Base-by-base conservation (phyloP, 495 filamentous ascomycete species). In the Annulohypoxylon stygium region DNA sequence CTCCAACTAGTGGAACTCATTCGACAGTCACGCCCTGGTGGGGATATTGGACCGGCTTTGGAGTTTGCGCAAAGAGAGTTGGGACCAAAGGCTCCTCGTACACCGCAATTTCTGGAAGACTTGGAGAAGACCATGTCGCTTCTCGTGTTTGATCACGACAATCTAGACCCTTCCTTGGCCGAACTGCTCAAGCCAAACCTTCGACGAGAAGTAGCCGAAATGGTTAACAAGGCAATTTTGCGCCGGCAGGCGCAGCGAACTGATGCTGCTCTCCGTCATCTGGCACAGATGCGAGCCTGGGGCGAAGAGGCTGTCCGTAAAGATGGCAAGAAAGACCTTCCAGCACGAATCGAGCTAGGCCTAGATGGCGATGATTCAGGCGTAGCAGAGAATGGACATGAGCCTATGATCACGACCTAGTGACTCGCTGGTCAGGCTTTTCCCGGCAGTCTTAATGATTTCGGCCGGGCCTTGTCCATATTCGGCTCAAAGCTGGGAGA, bases 1-100 rank as follows among this genome's bases (percentile, higher is more conserved):
- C 86, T 98, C 41, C 96, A 99, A 76, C 86, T 99, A 14, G 91
- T 98, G 53, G 96, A 98, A 81, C 85, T 98, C 65, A 98, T 99
- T 76, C 92, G 93, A 25, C 83, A 82, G 34, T 94, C 65, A 25
- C 71, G 67, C 14, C 72, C 77, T 30, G 79, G 87, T 7, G 87
- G 89, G 33, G 93, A 97, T 76, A 94, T 97, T 70, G 90, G 84
- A 10, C 90, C 92, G 12, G 95, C 94, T 4, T 81, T 99, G 55
- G 88, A 90, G 53, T 99, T 99, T 81, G 96, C 96, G 12, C 93
- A 91, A 0, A 87, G 88, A 25, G 90, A 97, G 70, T 85, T 99
- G 20, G 95, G 93, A 7, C 96, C 97, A 1, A 90, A 93, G 37
- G 96, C 95, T 1, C 89, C 94, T 3, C 92, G 88, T 18, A 94